These are phyloP conservation scores for Cystofilobasidium capitatum DNA, from an alignment of 768 basidiomycete genomes.

Conservation along the genomic window DNA sequence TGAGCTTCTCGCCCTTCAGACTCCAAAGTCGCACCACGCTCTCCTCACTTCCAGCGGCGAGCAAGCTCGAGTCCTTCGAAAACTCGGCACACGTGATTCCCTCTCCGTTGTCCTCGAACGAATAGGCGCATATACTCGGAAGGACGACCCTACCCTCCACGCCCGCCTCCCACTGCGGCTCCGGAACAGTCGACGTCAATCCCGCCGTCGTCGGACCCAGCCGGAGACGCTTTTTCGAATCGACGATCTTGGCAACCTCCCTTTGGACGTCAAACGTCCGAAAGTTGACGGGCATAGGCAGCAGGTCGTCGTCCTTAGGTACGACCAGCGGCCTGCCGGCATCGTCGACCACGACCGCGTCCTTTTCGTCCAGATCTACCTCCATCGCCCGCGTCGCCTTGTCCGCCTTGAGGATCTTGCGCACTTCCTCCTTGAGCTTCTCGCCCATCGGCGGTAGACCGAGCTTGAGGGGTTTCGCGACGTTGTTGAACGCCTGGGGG, in stretches of 20 bases:
- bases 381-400: conserved; percentile 14
- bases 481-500: conserved; percentile 63
- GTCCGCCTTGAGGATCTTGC: conserved; percentile 53
- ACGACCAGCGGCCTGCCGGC: conserved; percentile 42
- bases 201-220: conserved; percentile 56
- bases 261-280: conserved; percentile 77
- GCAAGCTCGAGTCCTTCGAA: conserved; percentile 77
- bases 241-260: conserved; percentile 79
- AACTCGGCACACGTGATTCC: conserved; percentile 78
- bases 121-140: conserved; percentile 91
- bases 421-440: conserved; percentile 69
- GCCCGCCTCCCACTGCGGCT: conserved; percentile 10
- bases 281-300: conserved; percentile 72
- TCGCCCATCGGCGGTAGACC: conserved; percentile 71
- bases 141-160: conserved; percentile 45
- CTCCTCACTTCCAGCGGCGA: conserved; percentile 92
- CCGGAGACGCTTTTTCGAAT: conserved; percentile 82
- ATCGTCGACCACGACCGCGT: conserved; percentile 37
- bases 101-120: conserved; percentile 87
- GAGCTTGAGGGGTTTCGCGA: conserved; percentile 69
- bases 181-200: neutral
- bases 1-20: conserved; percentile 80
- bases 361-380: conserved; percentile 7
- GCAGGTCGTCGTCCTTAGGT: conserved; percentile 62
- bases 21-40: conserved; percentile 93